Conservation (phyloP, 805 yeast genomes). For the Candida xyloterini region DNA sequence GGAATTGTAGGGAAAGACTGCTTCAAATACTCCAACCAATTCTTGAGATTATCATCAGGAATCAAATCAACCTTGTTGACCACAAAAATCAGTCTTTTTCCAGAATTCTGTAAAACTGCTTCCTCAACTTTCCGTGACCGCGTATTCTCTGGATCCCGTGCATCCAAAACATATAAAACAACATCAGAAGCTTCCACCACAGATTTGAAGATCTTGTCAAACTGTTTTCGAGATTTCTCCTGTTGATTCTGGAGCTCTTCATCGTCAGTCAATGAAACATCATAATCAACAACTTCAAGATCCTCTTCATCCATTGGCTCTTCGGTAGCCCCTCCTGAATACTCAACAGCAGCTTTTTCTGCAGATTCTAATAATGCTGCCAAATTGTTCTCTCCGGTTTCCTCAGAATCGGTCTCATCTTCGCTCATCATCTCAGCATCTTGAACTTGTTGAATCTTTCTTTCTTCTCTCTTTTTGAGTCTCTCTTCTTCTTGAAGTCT, state of each 20-base stretch:
- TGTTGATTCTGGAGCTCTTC: constrained; percentile 44
- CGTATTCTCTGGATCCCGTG: constrained; percentile 95
- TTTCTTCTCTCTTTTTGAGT: constrained; percentile 46
- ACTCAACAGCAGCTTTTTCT: constrained; percentile 78
- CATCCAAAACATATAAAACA: constrained; percentile 88
- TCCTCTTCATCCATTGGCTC: constrained; percentile 38
- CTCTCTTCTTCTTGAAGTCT: constrained; percentile 54
- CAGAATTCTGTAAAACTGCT: constrained; percentile 74
- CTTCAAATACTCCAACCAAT: constrained; percentile 79
- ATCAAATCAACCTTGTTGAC: constrained; percentile 91
- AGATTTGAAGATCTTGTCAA: constrained; percentile 88
- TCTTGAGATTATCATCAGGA: constrained; percentile 77
- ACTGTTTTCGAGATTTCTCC: constrained; percentile 83
- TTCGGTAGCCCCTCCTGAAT: constrained; percentile 46
- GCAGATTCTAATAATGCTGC: constrained; percentile 90
- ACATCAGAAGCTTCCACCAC: constrained; percentile 94
- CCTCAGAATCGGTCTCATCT: constrained; percentile 41
- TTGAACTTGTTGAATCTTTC: constrained; percentile 38
- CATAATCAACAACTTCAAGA: constrained; percentile 50
- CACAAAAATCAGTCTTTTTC: constrained; percentile 80
- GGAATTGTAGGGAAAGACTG: constrained; percentile 91
- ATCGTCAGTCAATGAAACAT: constrained; percentile 42
- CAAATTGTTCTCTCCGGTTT: constrained; percentile 47
- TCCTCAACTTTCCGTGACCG: constrained; percentile 90
- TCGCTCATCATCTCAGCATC: constrained; percentile 34